phyloP scores from a whole-genome alignment of 129 eudicot species.

The Rutidosis leptorrhynchoides region DNA sequence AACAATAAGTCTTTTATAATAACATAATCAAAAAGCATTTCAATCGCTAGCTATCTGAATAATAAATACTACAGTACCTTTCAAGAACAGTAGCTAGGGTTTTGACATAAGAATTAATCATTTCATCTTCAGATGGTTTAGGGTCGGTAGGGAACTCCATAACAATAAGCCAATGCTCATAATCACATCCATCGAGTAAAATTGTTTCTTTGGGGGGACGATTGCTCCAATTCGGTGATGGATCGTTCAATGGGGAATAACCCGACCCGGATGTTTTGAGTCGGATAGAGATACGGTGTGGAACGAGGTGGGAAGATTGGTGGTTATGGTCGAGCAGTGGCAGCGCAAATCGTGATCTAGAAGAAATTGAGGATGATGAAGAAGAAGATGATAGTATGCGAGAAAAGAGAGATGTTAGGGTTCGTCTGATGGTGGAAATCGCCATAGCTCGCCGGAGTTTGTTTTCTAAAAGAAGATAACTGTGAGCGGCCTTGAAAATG shows the following conservation, averaged over 20 bases:
- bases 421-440: constrained; percentile 56
- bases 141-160: constrained; percentile 81
- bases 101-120: constrained; percentile 76
- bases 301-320: constrained; percentile 25
- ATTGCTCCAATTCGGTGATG: constrained; percentile 97
- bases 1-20: neutral
- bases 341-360: constrained; percentile 36
- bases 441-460: constrained; percentile 44
- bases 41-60: no score
- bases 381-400: constrained; percentile 36
- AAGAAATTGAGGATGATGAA: constrained; percentile 23
- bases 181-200: constrained; percentile 89
- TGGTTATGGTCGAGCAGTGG: constrained; percentile 32
- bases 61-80: constrained; percentile 41
- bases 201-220: constrained; percentile 96
- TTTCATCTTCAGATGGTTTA: constrained; percentile 80
- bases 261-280: constrained; percentile 66
- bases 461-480: neutral
- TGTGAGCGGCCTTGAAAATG: neutral
- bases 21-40: neutral
- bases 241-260: constrained; percentile 83
- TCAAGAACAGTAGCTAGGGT: constrained; percentile 90
- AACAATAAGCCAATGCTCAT: constrained; percentile 94
- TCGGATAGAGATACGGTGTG: constrained; percentile 29
- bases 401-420: constrained; percentile 43